Evolutionary conservation across 208 protist species (phyloP).

Genomic region (Kentomonas sorsogonicus): DNA sequence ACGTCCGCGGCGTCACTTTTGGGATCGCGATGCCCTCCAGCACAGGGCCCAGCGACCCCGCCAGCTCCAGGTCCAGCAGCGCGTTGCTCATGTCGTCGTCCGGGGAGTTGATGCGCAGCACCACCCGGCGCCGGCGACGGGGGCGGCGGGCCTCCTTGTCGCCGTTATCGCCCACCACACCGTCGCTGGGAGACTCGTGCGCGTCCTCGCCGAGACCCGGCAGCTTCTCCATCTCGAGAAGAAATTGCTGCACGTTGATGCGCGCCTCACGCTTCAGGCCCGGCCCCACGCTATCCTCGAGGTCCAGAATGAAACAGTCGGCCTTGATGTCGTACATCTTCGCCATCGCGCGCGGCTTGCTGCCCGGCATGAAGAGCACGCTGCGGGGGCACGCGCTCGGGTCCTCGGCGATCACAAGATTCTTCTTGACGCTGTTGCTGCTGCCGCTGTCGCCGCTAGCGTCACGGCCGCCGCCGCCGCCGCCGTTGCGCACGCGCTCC

Average conservation of each 20-base stretch:
- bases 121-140: slow-evolving; percentile 20
- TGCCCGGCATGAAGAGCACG: slow-evolving; percentile 67
- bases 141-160: slow-evolving; percentile 1
- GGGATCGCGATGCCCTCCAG: slow-evolving; percentile 80
- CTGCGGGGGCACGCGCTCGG: slow-evolving; percentile 58
- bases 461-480: background rate
- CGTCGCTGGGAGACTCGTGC: slow-evolving; percentile 5
- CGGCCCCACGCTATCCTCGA: slow-evolving; percentile 57
- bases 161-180: background rate
- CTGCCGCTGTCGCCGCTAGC: background rate
- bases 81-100: slow-evolving; percentile 58
- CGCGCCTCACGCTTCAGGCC: slow-evolving; percentile 44
- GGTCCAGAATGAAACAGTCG: slow-evolving; percentile 76
- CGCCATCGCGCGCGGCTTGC: slow-evolving; percentile 42
- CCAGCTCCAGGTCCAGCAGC: slow-evolving; percentile 76
- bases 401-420: slow-evolving; percentile 48
- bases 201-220: slow-evolving; percentile 6
- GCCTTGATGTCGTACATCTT: slow-evolving; percentile 48
- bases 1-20: slow-evolving; percentile 45
- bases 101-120: slow-evolving; percentile 80
- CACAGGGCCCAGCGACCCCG: slow-evolving; percentile 44
- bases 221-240: slow-evolving; percentile 24
- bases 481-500: slow-evolving; percentile 1
- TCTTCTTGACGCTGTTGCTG: slow-evolving; percentile 1
- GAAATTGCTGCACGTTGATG: slow-evolving; percentile 44